Evolutionary conservation across 768 basidiomycete species (phyloP).

Genomic region (Tylopilus sp.): DNA sequence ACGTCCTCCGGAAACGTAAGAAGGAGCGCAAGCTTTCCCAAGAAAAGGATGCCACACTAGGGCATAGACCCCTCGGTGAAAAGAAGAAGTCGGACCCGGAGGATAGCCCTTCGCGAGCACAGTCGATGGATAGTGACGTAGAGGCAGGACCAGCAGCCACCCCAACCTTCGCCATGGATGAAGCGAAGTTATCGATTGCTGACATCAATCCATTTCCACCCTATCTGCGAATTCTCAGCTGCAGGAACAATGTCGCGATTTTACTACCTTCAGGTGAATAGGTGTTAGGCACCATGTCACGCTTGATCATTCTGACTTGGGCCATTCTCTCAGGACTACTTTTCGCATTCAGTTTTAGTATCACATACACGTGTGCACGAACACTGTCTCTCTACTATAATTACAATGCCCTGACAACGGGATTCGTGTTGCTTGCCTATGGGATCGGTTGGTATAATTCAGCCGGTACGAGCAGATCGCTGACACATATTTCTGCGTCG

Average conservation of each 20-base stretch:
- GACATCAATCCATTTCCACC: constrained; percentile 76
- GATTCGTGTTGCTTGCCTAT: constrained; percentile 74
- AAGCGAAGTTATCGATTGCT: constrained; percentile 53
- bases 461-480: background rate
- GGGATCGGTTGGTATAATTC: constrained; percentile 51
- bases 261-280: constrained; percentile 38
- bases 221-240: constrained; percentile 52
- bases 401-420: constrained; percentile 70
- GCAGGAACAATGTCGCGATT: constrained; percentile 65
- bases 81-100: constrained; percentile 1
- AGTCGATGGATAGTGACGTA: constrained; percentile 22
- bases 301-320: background rate
- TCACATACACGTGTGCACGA: constrained; percentile 75
- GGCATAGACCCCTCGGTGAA: constrained; percentile 11
- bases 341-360: constrained; percentile 67
- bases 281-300: constrained; percentile 29
- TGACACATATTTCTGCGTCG: background rate
- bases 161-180: constrained; percentile 17
- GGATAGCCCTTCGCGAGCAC: background rate
- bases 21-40: constrained; percentile 18
- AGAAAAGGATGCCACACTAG: constrained; percentile 10
- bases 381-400: constrained; percentile 63
- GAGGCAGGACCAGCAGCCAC: constrained; percentile 15
- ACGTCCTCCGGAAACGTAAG: constrained; percentile 47
- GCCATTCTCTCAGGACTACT: constrained; percentile 48